Percentiles rank a stretch among this genome's conserved stretches.
Evolutionary conservation across 2,329 filamentous ascomycete genomes (phyloP).

Genomic region (Zymoseptoria brevis): DNA sequence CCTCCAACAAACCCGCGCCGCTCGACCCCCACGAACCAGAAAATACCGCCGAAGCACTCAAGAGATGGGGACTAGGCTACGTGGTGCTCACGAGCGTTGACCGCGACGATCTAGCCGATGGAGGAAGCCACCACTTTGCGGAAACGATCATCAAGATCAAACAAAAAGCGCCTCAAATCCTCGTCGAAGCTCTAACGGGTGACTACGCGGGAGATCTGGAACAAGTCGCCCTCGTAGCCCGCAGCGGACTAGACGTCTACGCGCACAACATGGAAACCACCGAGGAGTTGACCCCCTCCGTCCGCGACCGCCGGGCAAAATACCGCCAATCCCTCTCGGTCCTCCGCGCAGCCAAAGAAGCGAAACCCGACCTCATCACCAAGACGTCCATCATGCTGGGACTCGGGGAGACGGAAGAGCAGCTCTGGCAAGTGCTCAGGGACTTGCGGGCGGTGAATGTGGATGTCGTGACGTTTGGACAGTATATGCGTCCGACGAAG

Average conservation of each 20-base stretch:
- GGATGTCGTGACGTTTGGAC: constrained; percentile 97
- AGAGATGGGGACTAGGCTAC: constrained; percentile 89
- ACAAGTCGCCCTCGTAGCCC: constrained; percentile 76
- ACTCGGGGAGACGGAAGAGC: constrained; percentile 80
- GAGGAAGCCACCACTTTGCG: constrained; percentile 81
- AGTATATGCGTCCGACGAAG: constrained; percentile 99
- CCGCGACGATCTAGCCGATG: constrained; percentile 82
- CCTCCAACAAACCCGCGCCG: constrained; percentile 63
- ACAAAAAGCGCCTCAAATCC: constrained; percentile 57
- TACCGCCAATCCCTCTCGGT: constrained; percentile 81
- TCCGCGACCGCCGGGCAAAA: constrained; percentile 80
- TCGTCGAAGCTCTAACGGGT: constrained; percentile 79
- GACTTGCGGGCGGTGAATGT: constrained; percentile 74
- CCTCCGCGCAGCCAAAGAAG: constrained; percentile 70
- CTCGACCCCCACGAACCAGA: constrained; percentile 95
- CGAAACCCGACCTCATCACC: constrained; percentile 74
- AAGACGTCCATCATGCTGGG: constrained; percentile 98
- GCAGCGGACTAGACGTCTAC: constrained; percentile 87
- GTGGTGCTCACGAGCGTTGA: constrained; percentile 92
- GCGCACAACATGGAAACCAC: constrained; percentile 97
- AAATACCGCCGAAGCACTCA: constrained; percentile 87
- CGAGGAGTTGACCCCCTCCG: constrained; percentile 79
- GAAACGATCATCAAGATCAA: constrained; percentile 95
- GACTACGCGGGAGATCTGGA: constrained; percentile 81
- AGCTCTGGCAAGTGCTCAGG: constrained; percentile 71